A percentile compares a stretch with the other conserved stretches of the same genome.
Evolutionary conservation across 805 yeast genomes (phyloP).

Genomic region (Millerozyma acaciae): DNA sequence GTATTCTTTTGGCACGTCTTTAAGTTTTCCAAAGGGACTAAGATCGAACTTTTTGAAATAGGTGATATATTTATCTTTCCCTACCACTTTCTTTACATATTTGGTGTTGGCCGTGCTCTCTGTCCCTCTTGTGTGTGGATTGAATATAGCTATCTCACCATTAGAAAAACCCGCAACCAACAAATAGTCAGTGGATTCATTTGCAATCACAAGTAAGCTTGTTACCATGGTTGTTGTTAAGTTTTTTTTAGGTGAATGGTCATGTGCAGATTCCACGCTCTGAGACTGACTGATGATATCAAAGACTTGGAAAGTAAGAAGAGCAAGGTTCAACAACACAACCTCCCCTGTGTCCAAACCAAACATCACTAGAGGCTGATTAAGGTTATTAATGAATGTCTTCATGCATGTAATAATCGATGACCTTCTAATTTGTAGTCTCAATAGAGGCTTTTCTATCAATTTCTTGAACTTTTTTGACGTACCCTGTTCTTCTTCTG

Average conservation of each 20-base stretch:
- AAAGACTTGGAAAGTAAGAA: conserved; percentile 42
- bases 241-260: conserved; percentile 5
- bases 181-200: conserved; percentile 39
- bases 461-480: conserved; percentile 15
- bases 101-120: conserved; percentile 5
- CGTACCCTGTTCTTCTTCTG: conserved; percentile 1
- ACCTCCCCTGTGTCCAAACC: conserved; percentile 71
- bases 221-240: conserved; percentile 16
- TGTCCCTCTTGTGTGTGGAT: conserved; percentile 21
- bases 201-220: conserved; percentile 19
- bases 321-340: conserved; percentile 53
- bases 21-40: conserved; percentile 20
- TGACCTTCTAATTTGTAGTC: conserved; percentile 34
- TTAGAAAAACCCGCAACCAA: conserved; percentile 59
- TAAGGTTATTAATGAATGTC: conserved; percentile 21
- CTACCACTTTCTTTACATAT: conserved; percentile 16
- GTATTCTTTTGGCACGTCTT: conserved; percentile 5
- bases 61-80: conserved; percentile 30
- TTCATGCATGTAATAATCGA: conserved; percentile 40
- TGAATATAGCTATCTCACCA: conserved; percentile 55
- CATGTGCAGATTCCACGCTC: conserved; percentile 7
- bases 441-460: conserved; percentile 43
- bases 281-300: conserved; percentile 38
- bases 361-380: conserved; percentile 47
- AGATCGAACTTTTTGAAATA: conserved; percentile 35